These are phyloP conservation scores for Stephanodiscus triporus DNA, from an alignment of 108 stramenopile species.

Conservation along the genomic window DNA sequence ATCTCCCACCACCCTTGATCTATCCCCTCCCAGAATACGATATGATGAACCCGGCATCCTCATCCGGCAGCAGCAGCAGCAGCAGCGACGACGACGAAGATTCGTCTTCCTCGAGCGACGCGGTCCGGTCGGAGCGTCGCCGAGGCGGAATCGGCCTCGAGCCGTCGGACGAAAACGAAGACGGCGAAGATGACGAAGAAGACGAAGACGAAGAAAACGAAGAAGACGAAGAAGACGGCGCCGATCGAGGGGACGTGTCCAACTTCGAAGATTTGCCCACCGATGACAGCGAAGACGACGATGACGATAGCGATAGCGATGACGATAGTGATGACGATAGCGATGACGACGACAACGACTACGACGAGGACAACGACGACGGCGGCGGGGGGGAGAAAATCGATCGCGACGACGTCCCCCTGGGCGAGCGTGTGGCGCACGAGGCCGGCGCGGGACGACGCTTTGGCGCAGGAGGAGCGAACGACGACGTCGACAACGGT, in stretches of 20 bases:
- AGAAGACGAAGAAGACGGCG: too few species aligned
- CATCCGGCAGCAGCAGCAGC: conserved; percentile 13
- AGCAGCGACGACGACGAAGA: conserved; percentile 28
- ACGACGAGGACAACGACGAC: conserved; percentile 1
- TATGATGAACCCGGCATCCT: conserved; percentile 39
- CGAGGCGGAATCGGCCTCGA: background rate
- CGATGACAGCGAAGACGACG: conserved; percentile 35
- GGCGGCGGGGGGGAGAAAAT: conserved; percentile 2
- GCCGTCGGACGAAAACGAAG: conserved; percentile 1
- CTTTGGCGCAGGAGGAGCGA: conserved; percentile 15
- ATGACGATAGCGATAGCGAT: too few species aligned
- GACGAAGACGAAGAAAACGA: too few species aligned
- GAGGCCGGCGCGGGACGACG: conserved; percentile 34
- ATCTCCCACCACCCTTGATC: too few species aligned
- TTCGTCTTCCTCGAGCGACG: conserved; percentile 10
- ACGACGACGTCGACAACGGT: conserved; percentile 1
- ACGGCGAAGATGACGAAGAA: too few species aligned
- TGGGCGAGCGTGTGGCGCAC: conserved; percentile 39
- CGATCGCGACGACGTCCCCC: conserved; percentile 30
- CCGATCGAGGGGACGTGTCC: conserved; percentile 4
- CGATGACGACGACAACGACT: conserved; percentile 16
- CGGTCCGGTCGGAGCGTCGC: conserved; percentile 3
- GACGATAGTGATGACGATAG: too few species aligned
- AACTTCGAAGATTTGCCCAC: conserved; percentile 52
- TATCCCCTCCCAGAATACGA: too few species aligned